Evolutionary conservation across 2,329 filamentous ascomycete species (phyloP).

Genomic region (Leptographium wingfieldii): DNA sequence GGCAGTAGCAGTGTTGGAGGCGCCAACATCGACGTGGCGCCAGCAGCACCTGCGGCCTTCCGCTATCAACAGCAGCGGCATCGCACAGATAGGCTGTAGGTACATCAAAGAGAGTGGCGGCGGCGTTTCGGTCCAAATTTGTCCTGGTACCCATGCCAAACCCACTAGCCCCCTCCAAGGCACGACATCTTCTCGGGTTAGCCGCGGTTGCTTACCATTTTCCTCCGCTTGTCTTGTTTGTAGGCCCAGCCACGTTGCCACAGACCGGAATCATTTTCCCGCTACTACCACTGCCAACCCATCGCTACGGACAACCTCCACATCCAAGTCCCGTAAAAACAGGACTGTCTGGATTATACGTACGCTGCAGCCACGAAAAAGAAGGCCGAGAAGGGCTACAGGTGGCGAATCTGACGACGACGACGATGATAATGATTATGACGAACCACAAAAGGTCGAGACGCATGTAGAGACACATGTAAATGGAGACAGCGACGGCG

Average conservation of each 20-base stretch:
- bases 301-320: background rate
- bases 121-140: background rate
- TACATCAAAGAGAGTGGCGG: background rate
- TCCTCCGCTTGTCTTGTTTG: background rate
- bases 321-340: slow-evolving; percentile 1
- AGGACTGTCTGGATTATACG: slow-evolving; percentile 12
- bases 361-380: slow-evolving; percentile 8
- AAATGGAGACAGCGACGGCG: background rate
- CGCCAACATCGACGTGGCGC: background rate
- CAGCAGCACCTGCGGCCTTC: background rate
- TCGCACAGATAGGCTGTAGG: background rate
- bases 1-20: background rate
- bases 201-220: background rate
- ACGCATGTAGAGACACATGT: slow-evolving; percentile 11
- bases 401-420: background rate
- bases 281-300: background rate
- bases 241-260: background rate
- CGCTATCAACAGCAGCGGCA: background rate
- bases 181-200: background rate
- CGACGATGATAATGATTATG: slow-evolving; percentile 3
- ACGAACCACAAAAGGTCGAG: slow-evolving; percentile 8
- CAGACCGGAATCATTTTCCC: background rate
- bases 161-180: background rate
- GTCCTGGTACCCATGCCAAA: background rate
- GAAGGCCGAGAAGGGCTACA: background rate